Conservation (phyloP, 1,139 yeast species). For the Hanseniaspora sp. region DNA sequence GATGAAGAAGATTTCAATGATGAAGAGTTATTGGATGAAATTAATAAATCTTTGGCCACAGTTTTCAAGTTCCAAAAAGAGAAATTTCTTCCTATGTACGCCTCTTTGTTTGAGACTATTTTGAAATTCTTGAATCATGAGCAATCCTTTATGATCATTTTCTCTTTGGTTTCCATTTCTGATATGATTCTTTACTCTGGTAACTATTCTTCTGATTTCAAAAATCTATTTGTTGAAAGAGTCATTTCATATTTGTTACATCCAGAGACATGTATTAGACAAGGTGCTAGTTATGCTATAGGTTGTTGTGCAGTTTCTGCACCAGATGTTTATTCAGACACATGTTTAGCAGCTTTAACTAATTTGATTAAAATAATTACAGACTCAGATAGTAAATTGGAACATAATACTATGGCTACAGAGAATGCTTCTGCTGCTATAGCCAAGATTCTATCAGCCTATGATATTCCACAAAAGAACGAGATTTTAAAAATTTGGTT, state of each 20-base stretch:
- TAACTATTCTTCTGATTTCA: conserved; percentile 50
- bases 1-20: conserved; percentile 81
- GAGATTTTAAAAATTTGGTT: conserved; percentile 67
- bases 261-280: conserved; percentile 70
- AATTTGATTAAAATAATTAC: conserved; percentile 63
- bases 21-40: conserved; percentile 77
- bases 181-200: conserved; percentile 77
- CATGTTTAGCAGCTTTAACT: conserved; percentile 58
- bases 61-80: conserved; percentile 55
- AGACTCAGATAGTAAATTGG: conserved; percentile 76
- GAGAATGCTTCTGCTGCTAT: conserved; percentile 77
- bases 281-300: conserved; percentile 73
- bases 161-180: conserved; percentile 71
- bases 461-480: conserved; percentile 50
- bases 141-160: conserved; percentile 55
- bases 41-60: conserved; percentile 64
- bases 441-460: conserved; percentile 62
- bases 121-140: conserved; percentile 48
- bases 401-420: conserved; percentile 75
- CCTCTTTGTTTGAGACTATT: conserved; percentile 44
- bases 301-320: conserved; percentile 81
- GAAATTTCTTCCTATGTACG: conserved; percentile 56
- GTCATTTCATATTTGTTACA: conserved; percentile 54
- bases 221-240: conserved; percentile 52
- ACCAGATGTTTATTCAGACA: conserved; percentile 50